These are phyloP conservation scores for Cochlearia excelsa DNA, from an alignment of 345 rosid genomes.

Conservation along the genomic window DNA sequence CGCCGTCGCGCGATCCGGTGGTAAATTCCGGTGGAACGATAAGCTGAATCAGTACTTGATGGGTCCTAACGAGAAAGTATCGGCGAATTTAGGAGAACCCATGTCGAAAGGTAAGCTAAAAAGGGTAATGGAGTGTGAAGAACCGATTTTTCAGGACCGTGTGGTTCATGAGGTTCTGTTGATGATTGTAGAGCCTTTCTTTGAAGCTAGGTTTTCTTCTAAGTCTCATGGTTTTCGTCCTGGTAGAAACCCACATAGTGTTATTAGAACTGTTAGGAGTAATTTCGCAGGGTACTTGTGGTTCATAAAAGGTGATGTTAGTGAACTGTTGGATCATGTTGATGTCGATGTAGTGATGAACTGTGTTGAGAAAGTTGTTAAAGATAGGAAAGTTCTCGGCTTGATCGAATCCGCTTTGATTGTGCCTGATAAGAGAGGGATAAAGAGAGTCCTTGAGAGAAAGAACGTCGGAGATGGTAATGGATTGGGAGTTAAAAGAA, in stretches of 20 bases:
- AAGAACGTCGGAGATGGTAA: constrained; percentile 16
- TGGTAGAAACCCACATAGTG: constrained; percentile 87
- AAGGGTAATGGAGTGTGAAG: constrained; percentile 45
- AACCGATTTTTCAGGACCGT: constrained; percentile 81
- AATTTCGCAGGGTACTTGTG: constrained; percentile 90
- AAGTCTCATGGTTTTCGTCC: constrained; percentile 84
- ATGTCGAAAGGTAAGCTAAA: constrained; percentile 60
- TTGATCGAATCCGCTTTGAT: constrained; percentile 58
- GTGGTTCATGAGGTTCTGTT: constrained; percentile 84
- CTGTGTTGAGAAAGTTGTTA: constrained; percentile 58
- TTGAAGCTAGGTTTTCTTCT: constrained; percentile 69
- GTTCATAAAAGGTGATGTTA: constrained; percentile 79
- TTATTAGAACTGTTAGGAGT: constrained; percentile 79
- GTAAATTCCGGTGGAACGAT: constrained; percentile 70
- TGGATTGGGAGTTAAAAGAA: constrained; percentile 42
- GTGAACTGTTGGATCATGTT: constrained; percentile 53
- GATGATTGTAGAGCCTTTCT: constrained; percentile 81
- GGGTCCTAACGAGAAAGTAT: constrained; percentile 60
- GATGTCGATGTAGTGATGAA: constrained; percentile 52
- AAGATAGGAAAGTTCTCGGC: constrained; percentile 63
- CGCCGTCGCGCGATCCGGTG: constrained; percentile 50
- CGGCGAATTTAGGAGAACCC: constrained; percentile 24
- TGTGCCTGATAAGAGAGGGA: constrained; percentile 32
- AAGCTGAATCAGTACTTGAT: constrained; percentile 59
- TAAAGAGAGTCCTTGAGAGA: constrained; percentile 24